Evolutionary conservation across 495 filamentous ascomycete species (phyloP).

Genomic region (Durotheca rogersii): DNA sequence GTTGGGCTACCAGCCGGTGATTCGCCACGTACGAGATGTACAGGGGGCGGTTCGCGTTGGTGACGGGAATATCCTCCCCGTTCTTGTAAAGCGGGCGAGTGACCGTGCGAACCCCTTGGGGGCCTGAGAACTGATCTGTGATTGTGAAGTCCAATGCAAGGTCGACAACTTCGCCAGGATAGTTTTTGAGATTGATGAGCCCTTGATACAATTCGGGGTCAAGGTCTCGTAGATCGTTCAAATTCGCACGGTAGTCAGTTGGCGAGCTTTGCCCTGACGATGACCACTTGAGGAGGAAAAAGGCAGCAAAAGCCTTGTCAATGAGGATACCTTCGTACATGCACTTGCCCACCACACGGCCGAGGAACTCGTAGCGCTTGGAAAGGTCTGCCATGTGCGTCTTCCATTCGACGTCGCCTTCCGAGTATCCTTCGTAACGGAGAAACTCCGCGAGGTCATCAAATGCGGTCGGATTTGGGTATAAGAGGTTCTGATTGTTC

Average conservation of each 20-base stretch:
- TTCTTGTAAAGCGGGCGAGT: conserved; percentile 73
- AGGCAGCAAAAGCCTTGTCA: conserved; percentile 89
- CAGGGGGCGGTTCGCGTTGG: conserved; percentile 85
- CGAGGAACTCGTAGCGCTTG: conserved; percentile 85
- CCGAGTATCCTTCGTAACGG: conserved; percentile 51
- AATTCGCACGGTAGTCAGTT: conserved; percentile 76
- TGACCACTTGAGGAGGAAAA: conserved; percentile 96
- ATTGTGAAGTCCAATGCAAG: conserved; percentile 89
- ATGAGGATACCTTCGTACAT: conserved; percentile 97
- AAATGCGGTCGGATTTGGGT: conserved; percentile 79
- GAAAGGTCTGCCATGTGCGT: conserved; percentile 62
- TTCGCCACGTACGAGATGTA: conserved; percentile 91
- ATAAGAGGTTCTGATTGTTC: conserved; percentile 86
- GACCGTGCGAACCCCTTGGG: conserved; percentile 52
- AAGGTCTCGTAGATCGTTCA: conserved; percentile 91
- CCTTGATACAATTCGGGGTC: conserved; percentile 94
- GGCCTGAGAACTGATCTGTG: conserved; percentile 68
- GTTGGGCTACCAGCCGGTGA: conserved; percentile 79
- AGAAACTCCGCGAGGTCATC: conserved; percentile 69
- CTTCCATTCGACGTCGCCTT: conserved; percentile 54
- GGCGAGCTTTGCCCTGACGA: conserved; percentile 62
- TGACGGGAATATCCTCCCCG: conserved; percentile 78
- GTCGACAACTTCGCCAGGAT: conserved; percentile 75
- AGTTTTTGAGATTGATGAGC: conserved; percentile 85
- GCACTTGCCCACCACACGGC: conserved; percentile 92